Evolutionary conservation across 2,329 filamentous ascomycete genomes (phyloP), one percentile per base, ranked within the genome.

Genomic region (Calonectria hongkongensis): DNA sequence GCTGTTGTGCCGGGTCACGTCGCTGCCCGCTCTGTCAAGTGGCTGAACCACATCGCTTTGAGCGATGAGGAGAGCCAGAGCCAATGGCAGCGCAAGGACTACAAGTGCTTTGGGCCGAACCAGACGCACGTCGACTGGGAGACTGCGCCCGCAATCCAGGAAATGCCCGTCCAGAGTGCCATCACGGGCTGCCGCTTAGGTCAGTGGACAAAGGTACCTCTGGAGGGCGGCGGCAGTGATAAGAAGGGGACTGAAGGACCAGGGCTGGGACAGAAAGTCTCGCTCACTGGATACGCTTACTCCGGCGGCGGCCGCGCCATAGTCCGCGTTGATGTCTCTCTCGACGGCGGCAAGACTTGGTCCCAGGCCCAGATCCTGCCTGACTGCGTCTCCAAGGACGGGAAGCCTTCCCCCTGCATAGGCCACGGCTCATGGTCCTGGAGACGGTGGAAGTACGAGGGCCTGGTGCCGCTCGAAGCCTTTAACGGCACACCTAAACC

Each of bases 101-200:
- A 94, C 83, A 94, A 94, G 80, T 90, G 89, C 78, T 93, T 94
- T 72, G 91, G 92, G 0, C 92, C 92, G 4, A 92, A 92, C 78
- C 87, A 92, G 80, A 84, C 84, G 39, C 86, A 87, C 27, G 88
- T 90, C 7, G 88, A 93, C 81, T 93, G 92, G 91, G 89, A 91
- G 63, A 85, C 85, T 28, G 92, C 92, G 9, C 89, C 88, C 13
- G 87, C 90, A 2, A 94, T 94, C 36, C 92, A 94, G 75, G 92
- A 93, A 77, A 89, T 93, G 85, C 91, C 92, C 1, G 88, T 94
- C 21, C 92, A 92, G 36, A 92, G 90, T 71, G 92, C 92, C 63
- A 92, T 94, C 67, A 93, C 92, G 0, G 82, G 81, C 1, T 83
- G 88, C 9, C 86, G 82, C 77, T 81, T 88, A 0, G 86, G 86